Evolutionary conservation across 345 rosid genomes (phyloP).

Genomic region (Eucalyptus sideroxylon): DNA sequence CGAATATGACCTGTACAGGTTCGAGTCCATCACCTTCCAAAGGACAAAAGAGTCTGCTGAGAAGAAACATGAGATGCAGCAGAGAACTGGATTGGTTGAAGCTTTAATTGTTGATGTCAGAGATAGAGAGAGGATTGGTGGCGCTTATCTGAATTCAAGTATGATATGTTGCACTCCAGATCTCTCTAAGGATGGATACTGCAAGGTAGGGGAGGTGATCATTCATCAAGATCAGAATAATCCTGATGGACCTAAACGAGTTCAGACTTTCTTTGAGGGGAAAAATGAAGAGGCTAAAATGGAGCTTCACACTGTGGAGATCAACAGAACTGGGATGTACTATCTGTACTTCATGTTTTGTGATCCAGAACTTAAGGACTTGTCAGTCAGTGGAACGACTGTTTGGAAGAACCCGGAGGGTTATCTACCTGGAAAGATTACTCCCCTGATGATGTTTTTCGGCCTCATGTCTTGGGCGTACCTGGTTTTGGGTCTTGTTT

Average conservation of each 20-base stretch:
- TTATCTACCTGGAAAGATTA: conserved; percentile 33
- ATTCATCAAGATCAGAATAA: conserved; percentile 2
- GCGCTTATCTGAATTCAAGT: conserved; percentile 12
- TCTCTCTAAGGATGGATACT: conserved; percentile 13
- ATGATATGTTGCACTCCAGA: conserved; percentile 17
- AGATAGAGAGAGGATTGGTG: conserved; percentile 23
- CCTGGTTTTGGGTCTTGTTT: conserved; percentile 16
- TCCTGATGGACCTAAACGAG: conserved; percentile 9
- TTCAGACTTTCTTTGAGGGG: conserved; percentile 28
- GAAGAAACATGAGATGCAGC: conserved; percentile 30
- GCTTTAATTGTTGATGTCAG: conserved; percentile 20
- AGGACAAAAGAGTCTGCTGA: conserved; percentile 17
- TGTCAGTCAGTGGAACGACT: conserved; percentile 17
- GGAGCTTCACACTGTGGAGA: conserved; percentile 15
- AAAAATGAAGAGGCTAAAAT: conserved; percentile 19
- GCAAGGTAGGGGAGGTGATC: conserved; percentile 35
- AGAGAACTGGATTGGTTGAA: conserved; percentile 27
- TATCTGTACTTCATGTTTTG: conserved; percentile 35
- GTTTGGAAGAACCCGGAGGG: conserved; percentile 32
- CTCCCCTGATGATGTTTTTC: conserved; percentile 20
- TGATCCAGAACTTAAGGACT: conserved; percentile 16
- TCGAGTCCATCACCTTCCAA: conserved; percentile 22
- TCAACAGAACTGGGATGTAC: conserved; percentile 26
- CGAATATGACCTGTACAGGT: conserved; percentile 1
- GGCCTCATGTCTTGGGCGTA: conserved; percentile 31